Conservation (phyloP, 1,284 basidiomycete genomes). For the Irpex lacteus region DNA sequence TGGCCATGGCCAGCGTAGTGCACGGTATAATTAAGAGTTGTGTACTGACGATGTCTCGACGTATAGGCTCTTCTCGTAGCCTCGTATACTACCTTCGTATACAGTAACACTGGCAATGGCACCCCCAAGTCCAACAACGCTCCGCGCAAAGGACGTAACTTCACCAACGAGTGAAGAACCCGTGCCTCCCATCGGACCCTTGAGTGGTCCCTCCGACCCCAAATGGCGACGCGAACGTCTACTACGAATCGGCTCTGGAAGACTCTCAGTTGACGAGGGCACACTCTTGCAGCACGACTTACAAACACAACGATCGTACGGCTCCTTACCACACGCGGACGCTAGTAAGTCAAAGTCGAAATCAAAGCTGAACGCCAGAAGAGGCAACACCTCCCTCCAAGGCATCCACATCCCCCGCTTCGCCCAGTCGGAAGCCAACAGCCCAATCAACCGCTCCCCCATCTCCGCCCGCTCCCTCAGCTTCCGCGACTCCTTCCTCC, state of each 20-base stretch:
- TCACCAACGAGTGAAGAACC: conserved; percentile 8
- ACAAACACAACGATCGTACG: conserved; percentile 38
- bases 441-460: conserved; percentile 13
- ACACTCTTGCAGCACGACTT: conserved; percentile 26
- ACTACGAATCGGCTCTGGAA: conserved; percentile 40
- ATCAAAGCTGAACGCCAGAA: conserved; percentile 32
- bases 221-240: conserved; percentile 53
- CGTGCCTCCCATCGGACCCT: conserved; percentile 27
- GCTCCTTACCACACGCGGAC: conserved; percentile 37
- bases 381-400: conserved; percentile 34
- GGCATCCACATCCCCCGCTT: conserved; percentile 32
- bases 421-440: conserved; percentile 31
- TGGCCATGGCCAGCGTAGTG: neutral
- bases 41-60: neutral
- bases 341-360: conserved; percentile 14
- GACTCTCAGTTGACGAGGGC: conserved; percentile 19
- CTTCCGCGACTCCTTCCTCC: conserved; percentile 36
- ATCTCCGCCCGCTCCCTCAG: conserved; percentile 5
- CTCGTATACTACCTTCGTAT: neutral
- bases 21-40: too few relatives aligned
- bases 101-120: neutral
- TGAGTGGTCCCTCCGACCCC: conserved; percentile 37
- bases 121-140: neutral
- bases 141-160: neutral
- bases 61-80: neutral